phyloP scores from a whole-genome alignment of 345 rosid genomes.

The Acer negundo region DNA sequence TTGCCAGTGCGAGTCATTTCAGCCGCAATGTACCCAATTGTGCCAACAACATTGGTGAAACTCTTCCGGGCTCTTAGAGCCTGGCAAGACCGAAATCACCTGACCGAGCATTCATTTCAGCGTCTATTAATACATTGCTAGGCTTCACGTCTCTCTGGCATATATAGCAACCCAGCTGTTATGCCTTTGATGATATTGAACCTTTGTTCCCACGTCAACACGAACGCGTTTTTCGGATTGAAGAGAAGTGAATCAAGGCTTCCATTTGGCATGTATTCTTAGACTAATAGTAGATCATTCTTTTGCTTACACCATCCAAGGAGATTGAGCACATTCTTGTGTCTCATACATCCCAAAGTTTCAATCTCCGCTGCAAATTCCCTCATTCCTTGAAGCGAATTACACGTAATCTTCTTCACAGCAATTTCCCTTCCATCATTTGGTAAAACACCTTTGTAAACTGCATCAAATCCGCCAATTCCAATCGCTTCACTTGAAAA shows the following conservation, averaged over 20 bases:
- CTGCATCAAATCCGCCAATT: slow-evolving; percentile 69
- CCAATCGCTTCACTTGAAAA: slow-evolving; percentile 53
- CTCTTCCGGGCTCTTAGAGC: slow-evolving; percentile 57
- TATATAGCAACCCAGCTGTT: slow-evolving; percentile 58
- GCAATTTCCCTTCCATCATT: slow-evolving; percentile 47
- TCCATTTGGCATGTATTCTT: too few species aligned
- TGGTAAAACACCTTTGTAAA: slow-evolving; percentile 57
- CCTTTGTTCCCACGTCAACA: slow-evolving; percentile 67
- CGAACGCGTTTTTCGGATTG: slow-evolving; percentile 21
- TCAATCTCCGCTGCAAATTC: slow-evolving; percentile 81
- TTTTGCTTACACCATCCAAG: slow-evolving; percentile 69
- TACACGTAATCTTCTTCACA: slow-evolving; percentile 59
- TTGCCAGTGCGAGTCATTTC: slow-evolving; percentile 69
- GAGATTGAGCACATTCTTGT: slow-evolving; percentile 67
- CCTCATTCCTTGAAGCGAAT: slow-evolving; percentile 67
- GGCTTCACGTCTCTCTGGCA: slow-evolving; percentile 80
- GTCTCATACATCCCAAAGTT: slow-evolving; percentile 64
- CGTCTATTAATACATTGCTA: slow-evolving; percentile 71
- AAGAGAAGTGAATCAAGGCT: slow-evolving; percentile 60
- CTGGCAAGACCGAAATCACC: slow-evolving; percentile 89
- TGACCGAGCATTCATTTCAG: slow-evolving; percentile 56
- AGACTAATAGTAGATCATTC: slow-evolving; percentile 62
- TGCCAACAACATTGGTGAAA: slow-evolving; percentile 59
- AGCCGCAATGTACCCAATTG: slow-evolving; percentile 76
- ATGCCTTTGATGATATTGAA: slow-evolving; percentile 60